Evolutionary conservation across 2,329 filamentous ascomycete species (phyloP), one percentile per base, ranked within the genome.

Genomic region (Verticillium klebahnii): DNA sequence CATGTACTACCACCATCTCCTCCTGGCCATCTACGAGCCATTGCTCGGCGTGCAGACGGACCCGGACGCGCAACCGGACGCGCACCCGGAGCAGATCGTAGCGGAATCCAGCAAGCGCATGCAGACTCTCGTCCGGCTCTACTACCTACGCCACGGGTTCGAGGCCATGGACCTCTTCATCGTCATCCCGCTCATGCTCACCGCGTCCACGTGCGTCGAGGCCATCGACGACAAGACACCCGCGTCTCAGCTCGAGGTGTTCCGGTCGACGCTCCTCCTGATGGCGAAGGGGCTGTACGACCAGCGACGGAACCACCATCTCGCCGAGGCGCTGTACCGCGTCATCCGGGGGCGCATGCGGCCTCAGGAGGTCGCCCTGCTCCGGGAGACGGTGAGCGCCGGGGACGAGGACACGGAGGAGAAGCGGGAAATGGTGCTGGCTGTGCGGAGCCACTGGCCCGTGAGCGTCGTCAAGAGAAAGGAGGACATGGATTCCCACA

Each of bases 271-370:
- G 0, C 69, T 77, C 1, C 64, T 77, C n/a, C 64, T 77, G 1
- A 65, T 71, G 11, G 72, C 70, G 1, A 71, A 74, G 37, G 75
- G 75, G 0, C 60, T 77, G 0, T 70, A 71, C 57, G 61, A 63
- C 36, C 75, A 77, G 56, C 71, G 72, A 1, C 70, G 61, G 9
- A 75, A 73, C 36, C 70, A 76, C 56, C 73, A 75, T 59, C 59
- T 77, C 6, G 72, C 70, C 0, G 66, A 73, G 40, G 70, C 70
- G 0, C 63, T 76, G 0, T 77, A 73, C 60, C 68, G 67, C 0
- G 71, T 76, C 1, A 65, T 77, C 15, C 66, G 70, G 3, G 73
- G 73, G 1, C 69, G 68, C 6, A 77, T 77, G 75, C 65, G 71
- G 0, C 63, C 64, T 0, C 60, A 68, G n/a, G 72, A 73, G n/a